Base-by-base conservation (phyloP, 768 basidiomycete species). In the Termitomyces sp. region DNA sequence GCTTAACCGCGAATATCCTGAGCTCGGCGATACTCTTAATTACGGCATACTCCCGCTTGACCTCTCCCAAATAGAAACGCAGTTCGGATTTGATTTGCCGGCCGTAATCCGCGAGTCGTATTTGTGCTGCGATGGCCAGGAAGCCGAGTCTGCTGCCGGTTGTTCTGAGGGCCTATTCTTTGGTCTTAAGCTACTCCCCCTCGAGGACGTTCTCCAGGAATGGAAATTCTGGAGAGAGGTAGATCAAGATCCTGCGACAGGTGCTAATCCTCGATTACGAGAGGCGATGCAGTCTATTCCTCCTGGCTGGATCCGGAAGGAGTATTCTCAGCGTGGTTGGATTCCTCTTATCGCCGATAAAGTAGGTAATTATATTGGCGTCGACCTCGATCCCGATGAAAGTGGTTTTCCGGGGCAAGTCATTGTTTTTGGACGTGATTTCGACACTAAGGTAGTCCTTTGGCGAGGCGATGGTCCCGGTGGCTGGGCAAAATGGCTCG, bases 401-500 rank as follows among this genome's bases (percentile, higher is more conserved):
- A 72, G 73, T 46, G 94, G 94, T 43, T 73, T 80, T 9, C 76
- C 79, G 54, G 97, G 97, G 6, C 97, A 99, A 68, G 96, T 98
- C 46, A 97, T 99, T 56, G 87, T 98, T 48, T 99, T 98, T 69
- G 97, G 97, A n/a, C 83, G 97, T 50, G 97, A 98, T 67, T 98
- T 98, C 70, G 97, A 99, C 71, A 89, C 93, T 11, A 99, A 99
- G 68, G 91, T 97, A 37, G 95, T 98, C 41, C 76, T 98, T 45
- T 98, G 89, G 86, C 79, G 82, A 51, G 97, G 97, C 8, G 94
- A 98, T 56, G 94, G 94, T 8, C 79, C 82, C 16, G 85, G 81
- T 10, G 97, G 96, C 4, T 99, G 97, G 96, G 97, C 92, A 35
- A 85, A 86, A 65, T 99, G 94, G 93, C 73, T 98, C 51, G 86